These are phyloP conservation scores for Halteria grandinella DNA, from an alignment of 73 alveolate genomes.

Conservation along the genomic window DNA sequence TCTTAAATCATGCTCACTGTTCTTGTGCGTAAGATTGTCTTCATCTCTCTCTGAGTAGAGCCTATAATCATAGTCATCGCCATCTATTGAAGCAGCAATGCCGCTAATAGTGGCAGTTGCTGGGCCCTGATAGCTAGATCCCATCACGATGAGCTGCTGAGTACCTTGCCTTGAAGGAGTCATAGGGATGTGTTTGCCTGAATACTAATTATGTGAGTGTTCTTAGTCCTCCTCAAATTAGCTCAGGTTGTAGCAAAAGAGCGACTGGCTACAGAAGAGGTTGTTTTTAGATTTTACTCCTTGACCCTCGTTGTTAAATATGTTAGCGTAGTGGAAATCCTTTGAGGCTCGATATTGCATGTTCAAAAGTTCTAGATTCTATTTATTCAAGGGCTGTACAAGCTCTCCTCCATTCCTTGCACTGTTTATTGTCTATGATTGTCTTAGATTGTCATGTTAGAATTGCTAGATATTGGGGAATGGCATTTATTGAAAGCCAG, in stretches of 20 bases:
- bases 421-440: not conserved
- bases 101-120: no score
- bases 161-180: conserved; percentile 26
- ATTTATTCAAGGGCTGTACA: not conserved
- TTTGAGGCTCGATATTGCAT: not conserved
- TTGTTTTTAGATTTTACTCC: conserved; percentile 17
- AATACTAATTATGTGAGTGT: not conserved
- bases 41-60: no score
- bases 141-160: no score
- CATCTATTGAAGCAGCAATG: no score
- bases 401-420: not conserved
- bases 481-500: not conserved
- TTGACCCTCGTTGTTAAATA: conserved; percentile 19
- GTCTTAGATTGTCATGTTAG: not conserved
- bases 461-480: not conserved
- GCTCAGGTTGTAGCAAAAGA: conserved; percentile 44
- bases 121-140: no score
- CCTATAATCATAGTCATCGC: no score
- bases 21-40: no score
- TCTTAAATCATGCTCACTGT: no score
- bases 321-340: conserved; percentile 37
- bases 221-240: conserved; percentile 15
- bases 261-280: conserved; percentile 22
- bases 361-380: conserved; percentile 21
- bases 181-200: not conserved